A percentile compares a stretch with the other conserved stretches of the same genome.
Conservation (phyloP, 192 early-diverging fungal genomes). For the Coemansia sp. region DNA sequence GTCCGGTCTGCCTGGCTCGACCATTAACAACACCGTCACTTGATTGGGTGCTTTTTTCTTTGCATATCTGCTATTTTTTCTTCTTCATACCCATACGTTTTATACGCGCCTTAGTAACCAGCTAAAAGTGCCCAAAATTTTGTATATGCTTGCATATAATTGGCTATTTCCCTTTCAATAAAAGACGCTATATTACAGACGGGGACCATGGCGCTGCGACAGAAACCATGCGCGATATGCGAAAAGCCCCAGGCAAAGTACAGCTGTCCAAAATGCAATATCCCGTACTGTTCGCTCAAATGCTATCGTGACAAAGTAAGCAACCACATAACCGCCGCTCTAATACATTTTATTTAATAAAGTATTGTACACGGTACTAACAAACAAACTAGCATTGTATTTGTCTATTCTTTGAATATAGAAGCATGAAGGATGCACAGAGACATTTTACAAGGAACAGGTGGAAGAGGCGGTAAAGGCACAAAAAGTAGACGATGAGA, state of each 20-base stretch:
- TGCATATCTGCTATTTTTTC: no score
- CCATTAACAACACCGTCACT: conserved; percentile 16
- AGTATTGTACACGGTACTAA: not conserved
- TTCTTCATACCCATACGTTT: no score
- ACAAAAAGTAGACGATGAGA: conserved; percentile 34
- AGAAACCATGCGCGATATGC: conserved; percentile 25
- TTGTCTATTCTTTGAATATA: not conserved
- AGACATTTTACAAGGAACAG: conserved; percentile 43
- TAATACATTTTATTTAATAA: not conserved
- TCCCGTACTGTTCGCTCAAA: conserved; percentile 38
- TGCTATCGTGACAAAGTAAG: conserved; percentile 47
- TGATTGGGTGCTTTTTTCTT: not conserved
- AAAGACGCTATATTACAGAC: no score
- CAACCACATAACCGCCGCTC: not conserved
- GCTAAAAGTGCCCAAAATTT: no score
- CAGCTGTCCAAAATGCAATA: conserved; percentile 43
- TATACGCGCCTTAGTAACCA: no score
- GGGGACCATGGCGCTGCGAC: conserved; percentile 17
- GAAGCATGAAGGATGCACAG: conserved; percentile 36
- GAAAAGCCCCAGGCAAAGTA: conserved; percentile 43
- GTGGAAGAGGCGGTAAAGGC: conserved; percentile 29
- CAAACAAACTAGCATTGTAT: no score
- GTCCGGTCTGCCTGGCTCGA: conserved; percentile 10
- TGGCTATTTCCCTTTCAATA: no score
- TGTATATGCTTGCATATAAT: no score